A percentile compares a stretch with the other conserved stretches of the same genome.
Evolutionary conservation across 441 rosid species (phyloP).

Genomic region (Populus hybrid): DNA sequence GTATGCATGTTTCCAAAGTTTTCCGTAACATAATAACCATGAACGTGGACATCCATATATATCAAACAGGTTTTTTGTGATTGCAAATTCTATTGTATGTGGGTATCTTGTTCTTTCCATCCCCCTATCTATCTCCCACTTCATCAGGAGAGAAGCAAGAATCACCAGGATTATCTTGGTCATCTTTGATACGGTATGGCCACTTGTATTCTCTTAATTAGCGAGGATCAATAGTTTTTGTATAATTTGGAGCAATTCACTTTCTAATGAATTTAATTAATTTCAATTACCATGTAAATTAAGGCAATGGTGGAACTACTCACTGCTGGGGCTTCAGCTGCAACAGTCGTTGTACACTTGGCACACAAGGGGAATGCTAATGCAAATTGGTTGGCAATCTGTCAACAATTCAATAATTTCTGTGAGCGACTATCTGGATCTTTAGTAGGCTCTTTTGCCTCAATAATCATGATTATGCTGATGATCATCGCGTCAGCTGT

Average conservation of each 20-base stretch:
- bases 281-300: neutral
- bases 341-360: constrained; percentile 56
- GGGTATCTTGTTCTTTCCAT: constrained; percentile 68
- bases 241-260: neutral
- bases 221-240: neutral
- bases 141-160: constrained; percentile 40
- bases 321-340: constrained; percentile 62
- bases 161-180: constrained; percentile 45
- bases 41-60: neutral
- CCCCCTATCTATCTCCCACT: constrained; percentile 55
- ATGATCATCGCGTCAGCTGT: constrained; percentile 37
- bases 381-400: constrained; percentile 63
- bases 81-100: constrained; percentile 59
- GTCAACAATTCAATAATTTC: constrained; percentile 53
- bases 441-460: constrained; percentile 56
- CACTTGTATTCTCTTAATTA: neutral
- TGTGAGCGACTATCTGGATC: constrained; percentile 58
- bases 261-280: neutral
- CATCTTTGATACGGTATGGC: constrained; percentile 48
- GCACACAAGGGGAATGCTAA: constrained; percentile 60
- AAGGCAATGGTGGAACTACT: constrained; percentile 58
- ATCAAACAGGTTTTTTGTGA: constrained; percentile 61
- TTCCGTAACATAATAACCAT: neutral
- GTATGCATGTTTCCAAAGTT: neutral
- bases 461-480: constrained; percentile 40